A percentile compares a stretch with the other conserved stretches of the same genome.
Conservation (phyloP, 2,329 filamentous ascomycete genomes). For the Botryotinia calthae region DNA sequence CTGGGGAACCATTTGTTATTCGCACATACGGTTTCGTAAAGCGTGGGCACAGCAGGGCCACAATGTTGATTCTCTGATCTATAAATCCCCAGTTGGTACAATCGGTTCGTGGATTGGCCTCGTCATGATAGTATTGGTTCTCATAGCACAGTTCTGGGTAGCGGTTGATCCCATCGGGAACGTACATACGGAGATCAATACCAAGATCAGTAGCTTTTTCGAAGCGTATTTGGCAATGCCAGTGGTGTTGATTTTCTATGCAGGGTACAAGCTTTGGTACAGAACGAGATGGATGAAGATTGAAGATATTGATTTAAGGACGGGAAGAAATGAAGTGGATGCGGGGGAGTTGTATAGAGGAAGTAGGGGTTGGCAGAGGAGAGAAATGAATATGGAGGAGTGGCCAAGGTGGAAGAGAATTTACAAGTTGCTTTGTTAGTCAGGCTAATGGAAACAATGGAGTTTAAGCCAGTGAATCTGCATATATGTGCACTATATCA, state of each 20-base stretch:
- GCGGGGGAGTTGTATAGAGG: constrained; percentile 62
- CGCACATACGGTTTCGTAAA: constrained; percentile 84
- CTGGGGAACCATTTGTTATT: constrained; percentile 79
- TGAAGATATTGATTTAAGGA: constrained; percentile 80
- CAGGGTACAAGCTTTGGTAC: constrained; percentile 75
- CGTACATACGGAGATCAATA: constrained; percentile 40
- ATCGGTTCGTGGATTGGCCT: constrained; percentile 62
- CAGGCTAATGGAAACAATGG: background rate
- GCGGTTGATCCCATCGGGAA: constrained; percentile 68
- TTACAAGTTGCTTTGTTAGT: constrained; percentile 5
- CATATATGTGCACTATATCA: background rate
- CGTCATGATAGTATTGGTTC: constrained; percentile 47
- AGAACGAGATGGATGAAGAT: constrained; percentile 64
- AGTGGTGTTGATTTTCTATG: constrained; percentile 64
- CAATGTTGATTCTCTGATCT: constrained; percentile 61
- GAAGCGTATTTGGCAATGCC: constrained; percentile 67
- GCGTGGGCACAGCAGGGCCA: constrained; percentile 68
- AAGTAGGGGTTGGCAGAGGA: constrained; percentile 50
- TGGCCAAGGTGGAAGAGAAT: constrained; percentile 2
- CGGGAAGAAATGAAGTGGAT: constrained; percentile 68
- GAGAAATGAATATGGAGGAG: background rate
- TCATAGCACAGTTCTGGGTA: constrained; percentile 66
- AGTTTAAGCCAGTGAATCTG: background rate
- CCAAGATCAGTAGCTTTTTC: constrained; percentile 67
- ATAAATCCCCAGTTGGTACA: constrained; percentile 57